Evolutionary conservation across 768 basidiomycete genomes (phyloP).

Genomic region (Dacryopinax spathularia): DNA sequence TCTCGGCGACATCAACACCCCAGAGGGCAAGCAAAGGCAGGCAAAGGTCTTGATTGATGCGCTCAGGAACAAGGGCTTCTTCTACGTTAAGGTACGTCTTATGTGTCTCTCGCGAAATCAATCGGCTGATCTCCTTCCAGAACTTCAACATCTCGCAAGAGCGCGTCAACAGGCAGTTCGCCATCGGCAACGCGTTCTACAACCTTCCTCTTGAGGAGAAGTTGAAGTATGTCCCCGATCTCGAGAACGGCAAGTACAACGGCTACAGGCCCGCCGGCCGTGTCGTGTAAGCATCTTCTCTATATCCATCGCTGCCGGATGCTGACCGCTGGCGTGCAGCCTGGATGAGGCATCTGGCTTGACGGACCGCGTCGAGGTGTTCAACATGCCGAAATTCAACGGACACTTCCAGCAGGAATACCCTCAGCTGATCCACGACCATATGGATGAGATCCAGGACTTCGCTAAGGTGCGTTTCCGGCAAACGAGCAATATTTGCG

Average conservation of each 20-base stretch:
- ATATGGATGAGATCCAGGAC: background rate
- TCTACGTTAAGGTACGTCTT: background rate
- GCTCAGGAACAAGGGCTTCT: constrained; percentile 10
- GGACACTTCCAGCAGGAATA: constrained; percentile 14
- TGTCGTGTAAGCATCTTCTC: background rate
- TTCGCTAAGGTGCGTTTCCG: constrained; percentile 19
- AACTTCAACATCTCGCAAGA: constrained; percentile 30
- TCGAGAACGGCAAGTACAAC: constrained; percentile 21
- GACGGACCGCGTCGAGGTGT: constrained; percentile 28
- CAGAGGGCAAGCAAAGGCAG: constrained; percentile 14
- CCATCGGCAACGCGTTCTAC: constrained; percentile 28
- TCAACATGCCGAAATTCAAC: constrained; percentile 29
- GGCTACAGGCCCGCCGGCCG: background rate
- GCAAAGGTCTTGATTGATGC: constrained; percentile 14
- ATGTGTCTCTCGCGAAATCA: background rate
- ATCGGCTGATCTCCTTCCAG: constrained; percentile 6
- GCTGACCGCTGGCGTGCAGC: constrained; percentile 17
- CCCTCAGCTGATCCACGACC: background rate
- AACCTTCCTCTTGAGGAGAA: constrained; percentile 27
- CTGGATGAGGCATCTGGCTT: constrained; percentile 27
- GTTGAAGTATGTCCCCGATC: constrained; percentile 22
- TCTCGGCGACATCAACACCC: constrained; percentile 14
- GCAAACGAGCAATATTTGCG: constrained; percentile 17
- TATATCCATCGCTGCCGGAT: constrained; percentile 5
- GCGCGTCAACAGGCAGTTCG: constrained; percentile 25